A percentile compares a stretch with the other conserved stretches of the same genome.
Evolutionary conservation across 2,329 filamentous ascomycete genomes (phyloP).

Genomic region (Cercospora nicotianae): DNA sequence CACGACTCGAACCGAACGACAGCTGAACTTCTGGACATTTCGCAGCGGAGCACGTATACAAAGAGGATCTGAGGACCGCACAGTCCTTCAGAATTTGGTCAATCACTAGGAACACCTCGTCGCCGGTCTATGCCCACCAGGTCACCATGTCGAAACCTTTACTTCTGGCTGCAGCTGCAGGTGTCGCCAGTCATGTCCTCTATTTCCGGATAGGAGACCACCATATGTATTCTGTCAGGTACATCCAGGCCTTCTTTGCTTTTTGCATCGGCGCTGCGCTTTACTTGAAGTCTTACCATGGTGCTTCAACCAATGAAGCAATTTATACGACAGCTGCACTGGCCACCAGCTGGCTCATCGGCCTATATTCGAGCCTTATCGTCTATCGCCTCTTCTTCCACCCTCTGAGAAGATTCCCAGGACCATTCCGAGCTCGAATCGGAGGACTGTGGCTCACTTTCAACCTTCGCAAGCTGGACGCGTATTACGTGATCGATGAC

Average conservation of each 20-base stretch:
- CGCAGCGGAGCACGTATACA: not conserved
- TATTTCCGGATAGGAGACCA: slow-evolving; percentile 33
- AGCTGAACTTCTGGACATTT: not conserved
- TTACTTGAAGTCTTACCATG: slow-evolving; percentile 17
- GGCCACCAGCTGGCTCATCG: slow-evolving; percentile 27
- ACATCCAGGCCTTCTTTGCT: slow-evolving; percentile 23
- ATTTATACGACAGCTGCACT: slow-evolving; percentile 17
- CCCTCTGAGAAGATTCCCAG: slow-evolving; percentile 37
- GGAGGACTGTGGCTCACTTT: slow-evolving; percentile 36
- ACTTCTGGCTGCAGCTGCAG: slow-evolving; percentile 16
- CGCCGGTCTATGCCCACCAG: not conserved
- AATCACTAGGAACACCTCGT: not conserved
- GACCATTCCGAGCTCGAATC: slow-evolving; percentile 39
- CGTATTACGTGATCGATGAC: slow-evolving; percentile 31
- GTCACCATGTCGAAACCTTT: slow-evolving; percentile 7
- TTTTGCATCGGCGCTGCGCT: slow-evolving; percentile 14
- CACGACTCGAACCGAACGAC: not conserved
- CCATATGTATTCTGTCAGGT: slow-evolving; percentile 30
- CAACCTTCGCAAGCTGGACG: slow-evolving; percentile 31
- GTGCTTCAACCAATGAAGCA: slow-evolving; percentile 8
- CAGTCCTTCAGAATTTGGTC: not conserved
- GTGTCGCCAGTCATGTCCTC: slow-evolving; percentile 29
- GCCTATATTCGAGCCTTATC: slow-evolving; percentile 38
- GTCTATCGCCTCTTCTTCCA: slow-evolving; percentile 41
- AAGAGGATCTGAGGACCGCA: not conserved